Evolutionary conservation across 2,329 filamentous ascomycete species (phyloP).

Genomic region (Sclerotinia spermophila): DNA sequence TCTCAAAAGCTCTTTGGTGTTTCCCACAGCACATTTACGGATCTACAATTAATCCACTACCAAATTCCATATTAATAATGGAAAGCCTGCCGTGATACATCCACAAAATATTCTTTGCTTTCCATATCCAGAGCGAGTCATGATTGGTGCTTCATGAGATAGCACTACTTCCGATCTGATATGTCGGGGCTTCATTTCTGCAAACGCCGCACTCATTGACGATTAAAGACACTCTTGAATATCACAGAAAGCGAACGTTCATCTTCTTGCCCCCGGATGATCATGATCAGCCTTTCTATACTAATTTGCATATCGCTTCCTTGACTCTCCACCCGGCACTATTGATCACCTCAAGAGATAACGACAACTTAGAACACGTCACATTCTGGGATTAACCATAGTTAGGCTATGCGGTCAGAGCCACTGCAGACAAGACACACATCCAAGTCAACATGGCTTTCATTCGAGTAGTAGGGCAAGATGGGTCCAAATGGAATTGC

Average conservation of each 20-base stretch:
- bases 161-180: neutral
- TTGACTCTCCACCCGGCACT: neutral
- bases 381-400: neutral
- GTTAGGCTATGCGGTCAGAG: neutral
- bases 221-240: neutral
- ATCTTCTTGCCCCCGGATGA: neutral
- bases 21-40: neutral
- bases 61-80: neutral
- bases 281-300: neutral
- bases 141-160: neutral
- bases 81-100: neutral
- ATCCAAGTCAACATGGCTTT: neutral
- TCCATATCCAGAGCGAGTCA: neutral
- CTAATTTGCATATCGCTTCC: neutral
- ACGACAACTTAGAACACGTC: neutral
- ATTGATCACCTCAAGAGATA: neutral
- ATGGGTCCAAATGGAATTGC: neutral
- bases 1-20: neutral
- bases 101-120: neutral
- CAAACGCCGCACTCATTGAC: neutral
- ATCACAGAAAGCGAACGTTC: neutral
- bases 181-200: neutral
- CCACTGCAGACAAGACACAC: neutral
- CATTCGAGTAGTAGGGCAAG: neutral
- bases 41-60: neutral